Evolutionary conservation across 352 stramenopile species (phyloP).

Genomic region (Globisporangium paroecandrum): DNA sequence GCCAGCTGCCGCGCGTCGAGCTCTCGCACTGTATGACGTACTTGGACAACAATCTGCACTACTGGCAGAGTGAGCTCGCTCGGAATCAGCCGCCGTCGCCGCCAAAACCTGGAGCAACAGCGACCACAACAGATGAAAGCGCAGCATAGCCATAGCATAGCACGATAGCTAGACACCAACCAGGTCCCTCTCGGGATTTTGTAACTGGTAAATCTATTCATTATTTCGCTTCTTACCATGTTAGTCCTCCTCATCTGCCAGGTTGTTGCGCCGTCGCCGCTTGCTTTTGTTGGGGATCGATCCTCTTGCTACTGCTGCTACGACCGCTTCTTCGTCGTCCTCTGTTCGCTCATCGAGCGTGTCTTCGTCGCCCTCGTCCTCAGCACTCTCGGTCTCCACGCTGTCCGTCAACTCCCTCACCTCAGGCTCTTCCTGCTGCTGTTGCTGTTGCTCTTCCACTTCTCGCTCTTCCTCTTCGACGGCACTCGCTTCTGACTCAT

Average conservation of each 20-base stretch:
- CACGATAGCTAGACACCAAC: not conserved
- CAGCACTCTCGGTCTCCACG: conserved; percentile 17
- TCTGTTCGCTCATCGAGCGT: conserved; percentile 12
- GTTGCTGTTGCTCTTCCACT: conserved; percentile 12
- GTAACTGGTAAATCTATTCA: conserved; percentile 8
- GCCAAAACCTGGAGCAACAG: conserved; percentile 15
- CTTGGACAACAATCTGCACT: conserved; percentile 57
- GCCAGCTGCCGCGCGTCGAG: conserved; percentile 43
- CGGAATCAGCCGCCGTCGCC: conserved; percentile 26
- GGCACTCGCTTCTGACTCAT: conserved; percentile 19
- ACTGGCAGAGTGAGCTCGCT: conserved; percentile 72
- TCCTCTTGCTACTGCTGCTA: not conserved
- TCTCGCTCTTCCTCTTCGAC: conserved; percentile 15
- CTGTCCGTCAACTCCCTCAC: conserved; percentile 9
- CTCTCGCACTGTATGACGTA: conserved; percentile 63
- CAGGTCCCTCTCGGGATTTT: not conserved
- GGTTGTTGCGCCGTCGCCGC: conserved; percentile 4
- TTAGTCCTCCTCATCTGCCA: conserved; percentile 7
- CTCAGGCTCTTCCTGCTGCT: conserved; percentile 12
- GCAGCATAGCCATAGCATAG: not conserved
- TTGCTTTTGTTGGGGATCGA: conserved; percentile 4
- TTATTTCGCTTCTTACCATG: not conserved
- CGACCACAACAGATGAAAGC: conserved; percentile 11
- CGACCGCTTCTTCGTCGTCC: not conserved
- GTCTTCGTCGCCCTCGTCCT: conserved; percentile 13